Percentiles rank a stretch among this genome's conserved stretches.
phyloP scores from a whole-genome alignment of 2,329 filamentous ascomycete species.

The Graphiopsis chlorocephala region DNA sequence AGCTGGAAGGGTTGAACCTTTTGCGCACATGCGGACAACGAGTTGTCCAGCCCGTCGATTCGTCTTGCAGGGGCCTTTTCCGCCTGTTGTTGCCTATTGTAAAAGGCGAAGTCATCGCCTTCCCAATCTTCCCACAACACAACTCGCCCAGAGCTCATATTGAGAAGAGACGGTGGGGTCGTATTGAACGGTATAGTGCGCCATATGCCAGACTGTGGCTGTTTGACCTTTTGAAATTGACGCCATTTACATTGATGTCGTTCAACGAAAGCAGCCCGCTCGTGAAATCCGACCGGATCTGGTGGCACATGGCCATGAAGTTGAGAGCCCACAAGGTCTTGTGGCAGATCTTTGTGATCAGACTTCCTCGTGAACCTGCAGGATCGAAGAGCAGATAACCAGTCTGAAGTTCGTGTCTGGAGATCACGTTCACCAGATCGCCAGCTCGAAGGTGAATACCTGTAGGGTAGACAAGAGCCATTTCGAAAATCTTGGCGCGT shows the following conservation, averaged over 20 bases:
- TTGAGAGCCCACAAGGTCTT: not conserved
- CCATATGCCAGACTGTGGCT: not conserved
- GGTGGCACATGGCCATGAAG: not conserved
- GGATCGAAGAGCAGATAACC: not conserved
- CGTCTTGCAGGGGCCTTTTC: not conserved
- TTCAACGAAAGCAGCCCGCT: not conserved
- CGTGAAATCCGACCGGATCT: not conserved
- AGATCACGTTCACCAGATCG: not conserved
- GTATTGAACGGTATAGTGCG: not conserved
- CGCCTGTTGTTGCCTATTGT: not conserved
- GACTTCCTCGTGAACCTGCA: not conserved
- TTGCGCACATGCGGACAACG: not conserved
- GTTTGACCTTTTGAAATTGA: not conserved
- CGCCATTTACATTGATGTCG: not conserved
- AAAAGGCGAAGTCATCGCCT: not conserved
- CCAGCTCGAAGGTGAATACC: not conserved
- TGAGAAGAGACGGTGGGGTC: not conserved
- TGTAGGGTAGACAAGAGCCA: not conserved
- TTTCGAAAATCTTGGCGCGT: not conserved
- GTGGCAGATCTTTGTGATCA: not conserved
- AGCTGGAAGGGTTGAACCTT: not conserved
- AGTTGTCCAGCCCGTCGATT: not conserved
- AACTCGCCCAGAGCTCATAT: not conserved
- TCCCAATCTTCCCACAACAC: not conserved
- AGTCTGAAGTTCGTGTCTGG: not conserved